A percentile compares a stretch with the other conserved stretches of the same genome.
These are phyloP conservation scores for Monosporozyma solicola DNA, from an alignment of 805 yeast species.

Conservation along the genomic window DNA sequence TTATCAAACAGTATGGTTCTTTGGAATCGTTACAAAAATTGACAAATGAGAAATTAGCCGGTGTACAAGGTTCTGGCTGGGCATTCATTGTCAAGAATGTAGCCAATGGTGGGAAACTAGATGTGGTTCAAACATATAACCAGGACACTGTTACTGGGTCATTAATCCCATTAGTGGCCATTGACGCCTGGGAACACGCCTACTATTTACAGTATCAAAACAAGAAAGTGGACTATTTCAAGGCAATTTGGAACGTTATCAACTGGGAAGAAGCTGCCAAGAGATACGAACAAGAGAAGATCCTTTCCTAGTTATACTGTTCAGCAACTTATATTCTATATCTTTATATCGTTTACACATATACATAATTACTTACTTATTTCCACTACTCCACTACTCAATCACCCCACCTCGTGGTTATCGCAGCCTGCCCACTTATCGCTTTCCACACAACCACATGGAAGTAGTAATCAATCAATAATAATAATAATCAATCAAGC, in stretches of 20 bases:
- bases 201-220: conserved; percentile 89
- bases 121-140: conserved; percentile 72
- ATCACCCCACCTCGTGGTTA: too few species aligned
- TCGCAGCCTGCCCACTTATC: too few species aligned
- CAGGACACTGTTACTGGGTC: conserved; percentile 77
- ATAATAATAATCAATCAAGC: too few species aligned
- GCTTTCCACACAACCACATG: too few species aligned
- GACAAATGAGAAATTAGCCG: conserved; percentile 68
- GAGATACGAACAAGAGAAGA: conserved; percentile 39
- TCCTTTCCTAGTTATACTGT: neutral
- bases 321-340: neutral
- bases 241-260: conserved; percentile 88
- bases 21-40: conserved; percentile 55
- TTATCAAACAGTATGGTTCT: conserved; percentile 58
- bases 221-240: conserved; percentile 85
- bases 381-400: too few species aligned
- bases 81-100: conserved; percentile 80
- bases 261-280: conserved; percentile 87
- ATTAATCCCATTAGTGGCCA: conserved; percentile 70
- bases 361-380: too few species aligned
- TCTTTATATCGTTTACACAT: neutral
- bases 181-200: conserved; percentile 97
- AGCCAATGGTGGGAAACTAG: conserved; percentile 57
- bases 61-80: conserved; percentile 95
- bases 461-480: too few species aligned